Percentiles rank a stretch among this genome's conserved stretches.
These are phyloP conservation scores for Botrytis medusae DNA, from an alignment of 2,329 filamentous ascomycete species.

Conservation along the genomic window DNA sequence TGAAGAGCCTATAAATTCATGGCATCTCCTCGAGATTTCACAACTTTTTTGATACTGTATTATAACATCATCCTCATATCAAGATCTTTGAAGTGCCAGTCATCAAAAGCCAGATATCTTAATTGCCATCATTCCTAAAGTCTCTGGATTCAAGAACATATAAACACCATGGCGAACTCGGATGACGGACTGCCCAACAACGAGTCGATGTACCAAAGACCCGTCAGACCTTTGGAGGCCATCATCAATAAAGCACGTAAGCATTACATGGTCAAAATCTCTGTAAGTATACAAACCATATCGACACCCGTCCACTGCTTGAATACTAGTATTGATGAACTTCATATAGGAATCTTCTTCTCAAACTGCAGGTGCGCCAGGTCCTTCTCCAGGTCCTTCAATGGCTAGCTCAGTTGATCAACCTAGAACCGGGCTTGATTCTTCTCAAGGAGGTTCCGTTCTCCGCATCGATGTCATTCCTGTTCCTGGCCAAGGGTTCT, in stretches of 20 bases:
- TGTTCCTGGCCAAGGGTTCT: neutral
- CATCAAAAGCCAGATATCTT: neutral
- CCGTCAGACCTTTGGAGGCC: neutral
- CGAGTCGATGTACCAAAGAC: neutral
- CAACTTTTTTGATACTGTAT: neutral
- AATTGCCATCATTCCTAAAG: neutral
- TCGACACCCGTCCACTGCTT: neutral
- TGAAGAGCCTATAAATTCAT: neutral
- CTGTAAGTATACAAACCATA: neutral
- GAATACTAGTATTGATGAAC: neutral
- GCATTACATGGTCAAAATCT: neutral
- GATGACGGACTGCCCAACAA: no score
- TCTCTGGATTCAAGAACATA: neutral
- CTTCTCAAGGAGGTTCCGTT: neutral
- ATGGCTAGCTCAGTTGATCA: neutral
- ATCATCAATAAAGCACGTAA: neutral
- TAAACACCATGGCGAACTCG: neutral
- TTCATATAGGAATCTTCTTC: neutral
- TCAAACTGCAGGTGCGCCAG: neutral
- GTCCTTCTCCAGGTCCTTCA: neutral
- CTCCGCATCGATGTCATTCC: neutral
- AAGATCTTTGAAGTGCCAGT: neutral
- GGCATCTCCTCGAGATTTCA: neutral
- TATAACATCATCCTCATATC: neutral
- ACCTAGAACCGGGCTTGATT: neutral